A percentile compares a stretch with the other conserved stretches of the same genome.
Evolutionary conservation across 1,284 basidiomycete genomes (phyloP).

Genomic region (Leccinum pseudoinsigne): DNA sequence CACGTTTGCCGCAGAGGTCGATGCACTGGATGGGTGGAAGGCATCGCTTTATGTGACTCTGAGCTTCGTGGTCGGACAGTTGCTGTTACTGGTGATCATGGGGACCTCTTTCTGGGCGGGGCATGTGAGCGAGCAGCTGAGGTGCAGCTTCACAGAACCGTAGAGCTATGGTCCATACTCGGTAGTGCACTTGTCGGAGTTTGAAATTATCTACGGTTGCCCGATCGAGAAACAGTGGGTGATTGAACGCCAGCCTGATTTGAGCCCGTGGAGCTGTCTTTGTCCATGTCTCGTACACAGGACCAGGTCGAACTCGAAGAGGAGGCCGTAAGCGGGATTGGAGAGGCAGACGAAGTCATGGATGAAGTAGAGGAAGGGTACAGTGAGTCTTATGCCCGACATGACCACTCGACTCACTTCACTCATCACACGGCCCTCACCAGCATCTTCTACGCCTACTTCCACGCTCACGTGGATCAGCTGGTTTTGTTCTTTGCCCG

Average conservation of each 20-base stretch:
- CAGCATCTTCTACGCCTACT: conserved; percentile 82
- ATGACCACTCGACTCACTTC: conserved; percentile 11
- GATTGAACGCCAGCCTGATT: conserved; percentile 22
- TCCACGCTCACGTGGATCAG: conserved; percentile 94
- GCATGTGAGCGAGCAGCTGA: conserved; percentile 40
- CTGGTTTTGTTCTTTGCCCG: conserved; percentile 98
- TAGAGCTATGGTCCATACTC: conserved; percentile 3
- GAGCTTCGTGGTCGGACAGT: conserved; percentile 74
- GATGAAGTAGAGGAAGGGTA: conserved; percentile 72
- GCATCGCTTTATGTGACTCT: conserved; percentile 68
- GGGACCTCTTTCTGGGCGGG: conserved; percentile 69
- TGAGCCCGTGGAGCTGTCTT: conserved; percentile 32
- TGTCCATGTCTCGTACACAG: conserved; percentile 50
- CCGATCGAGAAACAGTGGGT: conserved; percentile 27
- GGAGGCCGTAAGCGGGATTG: conserved; percentile 48
- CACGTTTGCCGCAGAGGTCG: conserved; percentile 87
- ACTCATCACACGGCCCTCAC: conserved; percentile 16
- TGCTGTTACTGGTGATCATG: conserved; percentile 73
- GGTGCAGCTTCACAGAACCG: conserved; percentile 37
- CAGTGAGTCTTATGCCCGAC: conserved; percentile 47
- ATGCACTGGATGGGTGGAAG: conserved; percentile 54
- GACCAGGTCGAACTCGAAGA: conserved; percentile 51
- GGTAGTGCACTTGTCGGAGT: conserved; percentile 26
- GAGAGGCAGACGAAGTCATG: conserved; percentile 67
- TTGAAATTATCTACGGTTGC: conserved; percentile 26